These are phyloP conservation scores for Sphaerulina populicola DNA, from an alignment of 2,329 filamentous ascomycete species.

Conservation along the genomic window DNA sequence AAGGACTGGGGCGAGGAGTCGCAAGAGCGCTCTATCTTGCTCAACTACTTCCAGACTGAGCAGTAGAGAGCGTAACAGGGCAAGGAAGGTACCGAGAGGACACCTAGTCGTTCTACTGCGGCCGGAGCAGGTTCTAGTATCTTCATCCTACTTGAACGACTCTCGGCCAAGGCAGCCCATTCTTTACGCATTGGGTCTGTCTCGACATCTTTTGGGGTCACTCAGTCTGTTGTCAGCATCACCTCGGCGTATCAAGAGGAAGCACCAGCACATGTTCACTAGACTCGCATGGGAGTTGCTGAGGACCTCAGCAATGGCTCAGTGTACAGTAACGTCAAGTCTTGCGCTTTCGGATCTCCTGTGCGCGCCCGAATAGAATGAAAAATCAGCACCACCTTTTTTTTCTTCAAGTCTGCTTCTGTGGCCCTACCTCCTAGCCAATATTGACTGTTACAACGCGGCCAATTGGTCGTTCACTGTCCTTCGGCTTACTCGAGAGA, in stretches of 20 bases:
- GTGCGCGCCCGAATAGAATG: background rate
- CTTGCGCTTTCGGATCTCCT: background rate
- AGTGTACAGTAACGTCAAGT: background rate
- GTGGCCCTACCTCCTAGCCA: background rate
- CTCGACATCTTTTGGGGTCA: too few relatives aligned
- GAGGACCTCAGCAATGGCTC: background rate
- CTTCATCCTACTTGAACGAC: background rate
- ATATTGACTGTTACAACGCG: background rate
- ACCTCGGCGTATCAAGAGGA: background rate
- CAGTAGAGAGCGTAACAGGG: constrained; percentile 35
- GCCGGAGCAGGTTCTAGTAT: background rate
- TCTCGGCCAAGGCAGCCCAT: background rate
- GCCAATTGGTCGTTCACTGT: too few relatives aligned
- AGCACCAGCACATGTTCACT: background rate
- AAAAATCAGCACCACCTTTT: background rate
- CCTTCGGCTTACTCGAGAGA: too few relatives aligned
- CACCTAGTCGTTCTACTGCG: background rate
- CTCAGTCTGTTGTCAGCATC: too few relatives aligned
- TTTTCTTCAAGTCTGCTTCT: background rate
- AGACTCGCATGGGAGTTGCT: background rate
- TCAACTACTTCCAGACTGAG: constrained; percentile 99
- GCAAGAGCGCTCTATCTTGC: constrained; percentile 95
- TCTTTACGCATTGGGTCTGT: background rate
- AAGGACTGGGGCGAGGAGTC: constrained; percentile 99
- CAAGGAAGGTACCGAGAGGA: background rate